Conservation (phyloP, 192 early-diverging fungal genomes). For the Geranomyces michiganensis region DNA sequence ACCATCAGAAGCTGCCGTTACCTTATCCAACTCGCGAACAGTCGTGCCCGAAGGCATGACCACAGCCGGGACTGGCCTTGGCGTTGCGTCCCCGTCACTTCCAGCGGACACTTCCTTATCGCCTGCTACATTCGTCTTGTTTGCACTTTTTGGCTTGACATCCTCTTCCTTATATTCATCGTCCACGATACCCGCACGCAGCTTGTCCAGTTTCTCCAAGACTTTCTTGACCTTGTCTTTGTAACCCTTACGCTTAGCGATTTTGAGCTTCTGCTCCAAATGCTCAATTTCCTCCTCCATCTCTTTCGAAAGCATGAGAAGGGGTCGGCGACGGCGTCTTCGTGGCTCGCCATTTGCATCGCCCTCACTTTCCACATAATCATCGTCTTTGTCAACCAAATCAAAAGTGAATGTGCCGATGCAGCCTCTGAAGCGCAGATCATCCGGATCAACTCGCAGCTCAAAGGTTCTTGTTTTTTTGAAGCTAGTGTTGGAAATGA, state of each 20-base stretch:
- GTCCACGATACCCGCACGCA: constrained; percentile 54
- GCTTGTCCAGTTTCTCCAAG: constrained; percentile 70
- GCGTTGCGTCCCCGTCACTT: constrained; percentile 3
- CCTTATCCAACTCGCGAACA: not conserved
- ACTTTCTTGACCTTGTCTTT: constrained; percentile 88
- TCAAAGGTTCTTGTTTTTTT: constrained; percentile 79
- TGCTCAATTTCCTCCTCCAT: constrained; percentile 95
- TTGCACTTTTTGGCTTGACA: not conserved
- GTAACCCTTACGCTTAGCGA: constrained; percentile 85
- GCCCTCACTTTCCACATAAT: constrained; percentile 45
- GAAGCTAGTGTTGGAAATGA: constrained; percentile 79
- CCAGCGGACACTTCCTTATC: not conserved
- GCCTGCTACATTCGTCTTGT: not conserved
- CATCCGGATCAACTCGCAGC: constrained; percentile 71
- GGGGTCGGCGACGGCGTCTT: constrained; percentile 33
- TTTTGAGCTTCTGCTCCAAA: constrained; percentile 97
- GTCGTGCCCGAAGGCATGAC: not conserved
- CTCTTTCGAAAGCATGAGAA: constrained; percentile 59
- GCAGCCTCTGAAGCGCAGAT: constrained; percentile 64
- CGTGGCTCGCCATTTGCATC: constrained; percentile 15
- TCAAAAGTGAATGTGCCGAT: constrained; percentile 66
- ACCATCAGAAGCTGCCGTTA: not conserved
- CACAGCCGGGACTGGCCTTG: not conserved
- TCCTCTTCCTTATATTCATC: constrained; percentile 40
- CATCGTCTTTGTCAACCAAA: constrained; percentile 59